Conservation (phyloP, 305 asterid genomes). For the Petunia hybrid region DNA sequence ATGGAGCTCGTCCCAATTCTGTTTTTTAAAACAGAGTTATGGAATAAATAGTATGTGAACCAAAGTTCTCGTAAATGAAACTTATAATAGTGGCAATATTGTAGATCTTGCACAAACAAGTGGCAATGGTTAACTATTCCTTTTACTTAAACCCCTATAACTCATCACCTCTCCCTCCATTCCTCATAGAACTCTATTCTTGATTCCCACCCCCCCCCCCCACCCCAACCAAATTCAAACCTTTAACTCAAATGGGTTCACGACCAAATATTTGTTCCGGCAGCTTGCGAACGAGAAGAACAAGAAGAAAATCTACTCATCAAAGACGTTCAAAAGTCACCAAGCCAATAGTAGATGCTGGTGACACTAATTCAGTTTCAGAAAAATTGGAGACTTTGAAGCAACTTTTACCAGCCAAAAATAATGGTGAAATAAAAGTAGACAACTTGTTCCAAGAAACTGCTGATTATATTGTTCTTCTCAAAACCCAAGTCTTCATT, state of each 20-base stretch:
- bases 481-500: slow-evolving; percentile 61
- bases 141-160: background rate
- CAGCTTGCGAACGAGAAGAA: slow-evolving; percentile 40
- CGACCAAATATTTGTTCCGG: slow-evolving; percentile 35
- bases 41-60: too few relatives aligned
- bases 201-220: background rate
- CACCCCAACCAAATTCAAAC: background rate
- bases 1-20: background rate
- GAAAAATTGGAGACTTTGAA: slow-evolving; percentile 75
- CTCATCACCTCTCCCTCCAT: background rate
- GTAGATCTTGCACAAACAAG: background rate
- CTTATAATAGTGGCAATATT: background rate
- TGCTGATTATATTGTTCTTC: slow-evolving; percentile 72
- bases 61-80: background rate
- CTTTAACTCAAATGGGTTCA: slow-evolving; percentile 41
- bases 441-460: slow-evolving; percentile 68
- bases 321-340: slow-evolving; percentile 30
- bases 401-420: slow-evolving; percentile 61
- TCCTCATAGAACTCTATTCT: background rate
- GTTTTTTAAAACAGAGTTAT: background rate
- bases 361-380: slow-evolving; percentile 44
- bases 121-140: slow-evolving; percentile 13
- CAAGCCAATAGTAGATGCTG: background rate
- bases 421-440: slow-evolving; percentile 46
- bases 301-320: slow-evolving; percentile 40